phyloP scores from a whole-genome alignment of 805 yeast species.

The Starmera quercuum region DNA sequence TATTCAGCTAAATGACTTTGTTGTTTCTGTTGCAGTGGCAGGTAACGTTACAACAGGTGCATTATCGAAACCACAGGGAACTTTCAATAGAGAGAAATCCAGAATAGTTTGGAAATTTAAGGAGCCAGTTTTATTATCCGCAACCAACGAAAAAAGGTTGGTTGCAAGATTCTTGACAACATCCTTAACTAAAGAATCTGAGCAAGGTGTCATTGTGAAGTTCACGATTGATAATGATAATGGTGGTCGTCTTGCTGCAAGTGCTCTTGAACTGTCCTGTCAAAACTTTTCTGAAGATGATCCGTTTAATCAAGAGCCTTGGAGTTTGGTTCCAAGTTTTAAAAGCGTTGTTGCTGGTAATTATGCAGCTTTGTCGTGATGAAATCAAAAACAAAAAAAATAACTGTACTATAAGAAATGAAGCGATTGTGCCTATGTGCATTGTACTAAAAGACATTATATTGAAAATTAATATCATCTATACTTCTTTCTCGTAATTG shows the following conservation, averaged over 20 bases:
- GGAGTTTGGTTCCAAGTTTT: conserved; percentile 25
- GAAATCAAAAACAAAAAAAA: too few species aligned
- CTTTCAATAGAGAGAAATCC: conserved; percentile 78
- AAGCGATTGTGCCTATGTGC: too few species aligned
- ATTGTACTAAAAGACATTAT: too few species aligned
- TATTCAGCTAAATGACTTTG: conserved; percentile 29
- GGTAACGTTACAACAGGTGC: conserved; percentile 51
- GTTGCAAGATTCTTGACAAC: conserved; percentile 83
- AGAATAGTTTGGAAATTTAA: conserved; percentile 81
- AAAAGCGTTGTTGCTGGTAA: conserved; percentile 30
- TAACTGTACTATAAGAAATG: too few species aligned
- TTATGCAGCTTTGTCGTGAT: conserved; percentile 25
- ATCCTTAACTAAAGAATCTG: conserved; percentile 62
- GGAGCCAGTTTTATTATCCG: conserved; percentile 29
- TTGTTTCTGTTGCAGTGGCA: conserved; percentile 49
- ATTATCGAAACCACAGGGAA: conserved; percentile 85
- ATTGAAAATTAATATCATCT: too few species aligned
- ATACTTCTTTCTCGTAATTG: too few species aligned
- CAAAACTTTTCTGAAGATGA: conserved; percentile 28
- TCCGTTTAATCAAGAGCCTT: conserved; percentile 29
- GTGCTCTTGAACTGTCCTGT: conserved; percentile 31
- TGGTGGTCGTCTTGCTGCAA: conserved; percentile 36
- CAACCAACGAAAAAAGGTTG: conserved; percentile 50
- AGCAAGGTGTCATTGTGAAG: conserved; percentile 65
- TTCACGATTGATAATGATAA: conserved; percentile 40